A percentile compares a stretch with the other conserved stretches of the same genome.
Conservation (phyloP, 2,329 filamentous ascomycete species). For the Aspergillus fijiensis region DNA sequence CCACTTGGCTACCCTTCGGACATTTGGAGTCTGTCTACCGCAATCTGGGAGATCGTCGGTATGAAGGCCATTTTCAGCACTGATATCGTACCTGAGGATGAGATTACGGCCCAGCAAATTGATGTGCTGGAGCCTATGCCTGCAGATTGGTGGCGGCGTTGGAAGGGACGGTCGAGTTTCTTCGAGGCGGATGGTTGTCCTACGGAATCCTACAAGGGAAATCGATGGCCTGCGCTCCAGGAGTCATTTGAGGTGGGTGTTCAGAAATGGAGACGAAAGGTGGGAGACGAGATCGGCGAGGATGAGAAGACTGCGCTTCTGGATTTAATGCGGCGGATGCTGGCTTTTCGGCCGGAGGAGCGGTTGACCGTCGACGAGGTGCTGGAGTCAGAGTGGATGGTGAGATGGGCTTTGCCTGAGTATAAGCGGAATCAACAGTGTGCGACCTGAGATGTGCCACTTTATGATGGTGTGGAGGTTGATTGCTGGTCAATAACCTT, state of each 20-base stretch:
- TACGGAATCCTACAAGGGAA: slow-evolving; percentile 7
- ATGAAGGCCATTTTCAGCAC: slow-evolving; percentile 26
- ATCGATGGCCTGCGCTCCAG: slow-evolving; percentile 11
- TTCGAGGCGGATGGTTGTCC: slow-evolving; percentile 19
- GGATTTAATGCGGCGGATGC: slow-evolving; percentile 17
- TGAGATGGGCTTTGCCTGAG: slow-evolving; percentile 21
- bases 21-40: slow-evolving; percentile 28
- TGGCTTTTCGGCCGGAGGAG: slow-evolving; percentile 17
- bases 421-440: neutral
- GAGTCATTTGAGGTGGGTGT: slow-evolving; percentile 14
- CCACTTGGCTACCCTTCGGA: slow-evolving; percentile 26
- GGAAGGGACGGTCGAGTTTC: slow-evolving; percentile 15
- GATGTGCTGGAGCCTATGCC: slow-evolving; percentile 23
- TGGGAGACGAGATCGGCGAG: slow-evolving; percentile 9
- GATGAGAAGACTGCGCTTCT: slow-evolving; percentile 19
- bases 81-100: slow-evolving; percentile 16
- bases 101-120: slow-evolving; percentile 22
- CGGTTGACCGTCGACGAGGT: slow-evolving; percentile 16
- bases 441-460: neutral
- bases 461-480: neutral
- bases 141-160: slow-evolving; percentile 17
- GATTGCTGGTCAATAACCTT: neutral
- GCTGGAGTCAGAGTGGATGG: slow-evolving; percentile 19
- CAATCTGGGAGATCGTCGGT: slow-evolving; percentile 31
- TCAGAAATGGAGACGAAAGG: slow-evolving; percentile 16